phyloP scores from a whole-genome alignment of 2,329 filamentous ascomycete species.

The Cladosporium sp. region DNA sequence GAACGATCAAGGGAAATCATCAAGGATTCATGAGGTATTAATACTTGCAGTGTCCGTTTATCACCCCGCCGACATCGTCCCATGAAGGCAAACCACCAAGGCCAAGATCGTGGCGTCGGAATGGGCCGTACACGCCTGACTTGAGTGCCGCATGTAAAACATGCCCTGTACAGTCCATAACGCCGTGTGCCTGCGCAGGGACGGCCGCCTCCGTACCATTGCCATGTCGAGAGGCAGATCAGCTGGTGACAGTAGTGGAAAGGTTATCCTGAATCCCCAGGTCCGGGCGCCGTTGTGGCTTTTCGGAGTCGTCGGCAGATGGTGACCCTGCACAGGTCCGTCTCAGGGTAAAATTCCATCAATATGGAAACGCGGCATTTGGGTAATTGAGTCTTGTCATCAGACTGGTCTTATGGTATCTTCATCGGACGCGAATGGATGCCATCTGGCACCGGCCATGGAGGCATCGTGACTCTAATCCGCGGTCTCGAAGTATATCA shows the following conservation, averaged over 20 bases:
- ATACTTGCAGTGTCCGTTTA: neutral
- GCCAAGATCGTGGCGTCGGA: neutral
- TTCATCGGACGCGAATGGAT: too few species aligned
- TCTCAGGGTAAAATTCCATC: too few species aligned
- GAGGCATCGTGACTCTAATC: too few species aligned
- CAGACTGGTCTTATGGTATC: too few species aligned
- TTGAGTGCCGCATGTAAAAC: neutral
- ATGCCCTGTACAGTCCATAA: neutral
- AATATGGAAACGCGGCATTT: too few species aligned
- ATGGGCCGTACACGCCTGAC: neutral
- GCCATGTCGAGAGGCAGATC: neutral
- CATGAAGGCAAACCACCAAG: neutral
- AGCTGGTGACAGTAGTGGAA: neutral
- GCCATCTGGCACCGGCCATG: too few species aligned
- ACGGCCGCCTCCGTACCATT: neutral
- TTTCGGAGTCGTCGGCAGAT: neutral
- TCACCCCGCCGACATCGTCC: neutral
- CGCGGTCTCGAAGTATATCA: too few species aligned
- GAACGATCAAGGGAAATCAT: neutral
- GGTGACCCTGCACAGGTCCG: too few species aligned
- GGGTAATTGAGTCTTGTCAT: too few species aligned
- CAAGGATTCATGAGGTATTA: neutral
- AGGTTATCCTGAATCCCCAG: neutral
- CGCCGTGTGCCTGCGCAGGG: neutral
- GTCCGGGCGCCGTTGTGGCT: neutral